These are phyloP conservation scores for Penicillium rolfsii DNA, from an alignment of 2,329 filamentous ascomycete genomes.

Conservation along the genomic window DNA sequence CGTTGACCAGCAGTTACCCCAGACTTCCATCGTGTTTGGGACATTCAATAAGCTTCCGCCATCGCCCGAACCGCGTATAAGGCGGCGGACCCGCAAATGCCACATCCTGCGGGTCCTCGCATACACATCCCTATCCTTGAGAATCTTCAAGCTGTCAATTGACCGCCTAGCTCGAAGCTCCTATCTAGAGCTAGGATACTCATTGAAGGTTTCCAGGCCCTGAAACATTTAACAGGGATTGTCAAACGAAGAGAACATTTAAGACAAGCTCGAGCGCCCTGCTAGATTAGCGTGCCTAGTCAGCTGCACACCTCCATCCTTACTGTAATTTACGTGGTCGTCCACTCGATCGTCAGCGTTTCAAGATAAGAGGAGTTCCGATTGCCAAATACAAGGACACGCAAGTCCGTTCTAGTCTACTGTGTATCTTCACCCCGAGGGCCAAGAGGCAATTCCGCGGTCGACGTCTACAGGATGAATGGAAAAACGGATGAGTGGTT, in stretches of 20 bases:
- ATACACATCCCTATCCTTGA: background rate
- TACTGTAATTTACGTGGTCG: background rate
- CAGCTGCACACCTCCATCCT: constrained; percentile 11
- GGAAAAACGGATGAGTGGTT: background rate
- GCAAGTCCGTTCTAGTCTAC: background rate
- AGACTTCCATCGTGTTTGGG: background rate
- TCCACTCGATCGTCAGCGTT: background rate
- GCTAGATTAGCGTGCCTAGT: constrained; percentile 10
- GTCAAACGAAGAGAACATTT: constrained; percentile 3
- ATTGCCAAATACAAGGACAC: background rate
- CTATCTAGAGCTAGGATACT: background rate
- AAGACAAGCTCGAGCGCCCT: constrained; percentile 17
- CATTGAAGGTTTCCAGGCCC: background rate
- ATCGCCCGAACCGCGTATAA: background rate
- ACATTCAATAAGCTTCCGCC: constrained; percentile 14
- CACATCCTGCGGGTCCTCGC: background rate
- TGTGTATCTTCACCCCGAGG: background rate
- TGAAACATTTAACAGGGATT: constrained; percentile 9
- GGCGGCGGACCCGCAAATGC: background rate
- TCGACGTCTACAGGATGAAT: background rate
- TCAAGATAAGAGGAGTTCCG: background rate
- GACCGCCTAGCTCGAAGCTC: background rate
- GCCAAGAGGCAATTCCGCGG: background rate
- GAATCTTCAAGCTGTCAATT: background rate
- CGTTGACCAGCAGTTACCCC: background rate